phyloP scores from a whole-genome alignment of 2,329 filamentous ascomycete species.

The Orbilia oligospora region DNA sequence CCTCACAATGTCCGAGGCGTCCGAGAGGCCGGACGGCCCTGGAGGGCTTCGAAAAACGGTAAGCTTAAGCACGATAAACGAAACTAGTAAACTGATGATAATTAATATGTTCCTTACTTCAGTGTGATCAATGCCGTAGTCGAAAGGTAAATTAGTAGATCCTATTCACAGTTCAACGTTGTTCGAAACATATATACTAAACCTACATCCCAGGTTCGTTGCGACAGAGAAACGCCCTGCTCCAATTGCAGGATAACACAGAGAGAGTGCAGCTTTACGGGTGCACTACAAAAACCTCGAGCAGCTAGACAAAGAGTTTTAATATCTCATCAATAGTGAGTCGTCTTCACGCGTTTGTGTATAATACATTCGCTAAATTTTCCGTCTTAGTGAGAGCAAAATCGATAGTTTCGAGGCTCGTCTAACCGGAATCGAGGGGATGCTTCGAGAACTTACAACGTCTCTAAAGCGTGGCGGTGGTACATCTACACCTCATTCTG shows the following conservation, averaged over 20 bases:
- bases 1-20: conserved; percentile 16
- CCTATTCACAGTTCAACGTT: neutral
- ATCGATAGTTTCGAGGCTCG: conserved; percentile 71
- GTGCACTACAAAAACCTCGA: conserved; percentile 72
- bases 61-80: neutral
- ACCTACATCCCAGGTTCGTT: conserved; percentile 70
- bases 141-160: conserved; percentile 66
- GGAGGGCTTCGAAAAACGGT: conserved; percentile 21
- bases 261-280: conserved; percentile 72
- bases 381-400: conserved; percentile 70
- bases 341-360: conserved; percentile 35
- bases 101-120: neutral
- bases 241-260: conserved; percentile 73
- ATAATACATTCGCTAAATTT: conserved; percentile 14
- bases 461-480: conserved; percentile 60
- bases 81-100: neutral
- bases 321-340: conserved; percentile 75
- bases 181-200: conserved; percentile 35
- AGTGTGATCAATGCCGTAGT: conserved; percentile 68
- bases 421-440: conserved; percentile 69
- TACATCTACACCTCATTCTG: conserved; percentile 51
- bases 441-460: conserved; percentile 67
- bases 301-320: conserved; percentile 73
- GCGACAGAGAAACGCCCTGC: conserved; percentile 74
- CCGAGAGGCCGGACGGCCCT: conserved; percentile 19